Conservation (phyloP, 1,284 basidiomycete genomes). For the Sutorius eximius region DNA sequence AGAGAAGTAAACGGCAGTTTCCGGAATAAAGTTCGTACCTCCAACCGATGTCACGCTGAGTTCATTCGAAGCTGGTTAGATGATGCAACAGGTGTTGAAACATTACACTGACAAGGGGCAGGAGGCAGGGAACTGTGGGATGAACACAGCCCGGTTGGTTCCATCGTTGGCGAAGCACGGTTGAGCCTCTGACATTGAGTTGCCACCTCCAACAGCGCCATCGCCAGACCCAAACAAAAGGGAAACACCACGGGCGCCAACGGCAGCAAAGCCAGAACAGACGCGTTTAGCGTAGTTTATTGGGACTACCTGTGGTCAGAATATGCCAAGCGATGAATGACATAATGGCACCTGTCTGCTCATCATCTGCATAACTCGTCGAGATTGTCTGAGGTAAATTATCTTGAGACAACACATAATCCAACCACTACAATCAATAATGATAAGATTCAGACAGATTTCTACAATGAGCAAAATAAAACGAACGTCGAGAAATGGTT, state of each 20-base stretch:
- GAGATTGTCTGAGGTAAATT: slow-evolving; percentile 35
- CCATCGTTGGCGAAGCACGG: slow-evolving; percentile 62
- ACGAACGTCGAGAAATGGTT: slow-evolving; percentile 58
- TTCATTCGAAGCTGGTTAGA: neutral
- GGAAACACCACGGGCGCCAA: slow-evolving; percentile 64
- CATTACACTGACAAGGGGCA: slow-evolving; percentile 42
- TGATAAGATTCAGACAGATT: neutral
- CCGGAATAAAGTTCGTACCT: slow-evolving; percentile 55
- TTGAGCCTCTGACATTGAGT: slow-evolving; percentile 48
- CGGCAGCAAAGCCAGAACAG: slow-evolving; percentile 58
- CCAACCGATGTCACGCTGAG: slow-evolving; percentile 60
- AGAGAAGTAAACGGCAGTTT: slow-evolving; percentile 55
- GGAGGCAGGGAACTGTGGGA: slow-evolving; percentile 55
- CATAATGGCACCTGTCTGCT: slow-evolving; percentile 54
- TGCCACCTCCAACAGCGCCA: slow-evolving; percentile 65
- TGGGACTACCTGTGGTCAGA: slow-evolving; percentile 49
- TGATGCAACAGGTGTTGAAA: neutral
- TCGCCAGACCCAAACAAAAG: slow-evolving; percentile 68
- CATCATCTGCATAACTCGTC: slow-evolving; percentile 56
- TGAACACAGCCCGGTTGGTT: slow-evolving; percentile 51
- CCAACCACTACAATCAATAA: slow-evolving; percentile 52
- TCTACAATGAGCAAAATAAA: neutral
- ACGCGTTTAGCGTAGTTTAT: slow-evolving; percentile 58
- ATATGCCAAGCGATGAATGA: neutral
- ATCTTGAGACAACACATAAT: slow-evolving; percentile 45